Base-by-base conservation (phyloP, 2,329 filamentous ascomycete species). In the Septoria linicola region DNA sequence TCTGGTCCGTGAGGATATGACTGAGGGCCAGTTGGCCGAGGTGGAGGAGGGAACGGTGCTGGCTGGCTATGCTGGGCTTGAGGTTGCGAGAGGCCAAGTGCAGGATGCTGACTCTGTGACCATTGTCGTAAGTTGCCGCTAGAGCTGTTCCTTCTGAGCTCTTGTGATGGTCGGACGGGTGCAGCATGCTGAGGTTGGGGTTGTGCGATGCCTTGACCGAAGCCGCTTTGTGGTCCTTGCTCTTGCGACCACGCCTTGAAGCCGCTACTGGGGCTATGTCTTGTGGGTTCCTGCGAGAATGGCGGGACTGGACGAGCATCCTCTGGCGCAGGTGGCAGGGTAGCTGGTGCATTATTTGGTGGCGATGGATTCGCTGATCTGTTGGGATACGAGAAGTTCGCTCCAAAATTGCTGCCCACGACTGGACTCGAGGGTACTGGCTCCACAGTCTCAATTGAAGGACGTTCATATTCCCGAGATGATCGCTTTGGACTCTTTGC, bases 401-500 rank as follows among this genome's bases (percentile, higher is more conserved):
- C 14, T 3, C 51, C 51, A 42, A 32, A 49, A 14, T 37, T 39
- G 30, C 39, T 44, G 35, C 51, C 51, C n/a, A 49, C 40, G 23
- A 53, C 35, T 3, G 51, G 51, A 41, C 51, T 53, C 25, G 51
- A 36, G 4, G 45, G 51, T 8, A 53, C 40, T 3, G 45, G 32
- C 10, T 53, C 45, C 17, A 43, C 45, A 4, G 17, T 49, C 25
- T 53, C 51, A 20, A 40, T 31, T 2, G 40, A 19, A 16, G 46
- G 47, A 25, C 25, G 46, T 17, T 43, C 51, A n/a, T 49, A 53
- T 8, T 48, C 34, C 10, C 44, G 40, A 5, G 51, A 53, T 32
- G 40, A 34, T 31, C 51, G 45, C 20, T 49, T 53, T 20, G 51
- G 51, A 45, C 46, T 53, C 17, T 37, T 49, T 6, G 44, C 40